Base-by-base conservation (phyloP, 2,329 filamentous ascomycete genomes). In the Corniculantispora saksenae region DNA sequence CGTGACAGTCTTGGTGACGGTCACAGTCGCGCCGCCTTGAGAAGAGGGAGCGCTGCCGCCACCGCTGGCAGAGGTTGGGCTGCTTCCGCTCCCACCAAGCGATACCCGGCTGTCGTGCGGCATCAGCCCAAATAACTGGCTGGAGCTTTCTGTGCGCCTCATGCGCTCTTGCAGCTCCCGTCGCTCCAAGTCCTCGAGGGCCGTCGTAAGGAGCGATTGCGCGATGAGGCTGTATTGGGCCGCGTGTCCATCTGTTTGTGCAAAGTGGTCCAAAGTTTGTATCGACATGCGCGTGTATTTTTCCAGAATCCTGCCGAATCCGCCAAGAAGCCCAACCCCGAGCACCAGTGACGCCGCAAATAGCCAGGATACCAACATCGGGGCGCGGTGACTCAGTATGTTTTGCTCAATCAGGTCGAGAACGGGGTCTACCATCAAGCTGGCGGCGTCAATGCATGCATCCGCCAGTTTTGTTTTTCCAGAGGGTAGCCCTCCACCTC, bases 381-480 rank as follows among this genome's bases (percentile, higher is more conserved):
- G 83, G 27, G 82, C 80, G 10, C 79, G 77, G 0, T 79, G 77
- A n/a, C 79, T 77, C n/a, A 84, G 69, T 8, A 77, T 64, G 0
- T 78, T 76, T 12, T 75, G 75, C 53, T 82, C 74, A 2, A 84
- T 79, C 4, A 84, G 71, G 38, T 80, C 79, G 13, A 81, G 68
- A 6, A 85, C 75, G 0, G 79, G 76, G 64, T 85, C 82, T 1
- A 85, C 79, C 82, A 85, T 84, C 29, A 85, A 67, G 57, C 81
- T 83, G 1, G 83, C 83, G 0, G 83, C 82, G 58, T 85, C 83
- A 40, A 86, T 84, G 32, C 83, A 86, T 1, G 83, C 83, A 69
- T 86, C 83, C 0, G 83, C 83, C 9, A 85, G 72, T 66, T 80
- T 84, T 0, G 81, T 79, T 67, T 83, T 83, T 1, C 81, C 81